Base-by-base conservation (phyloP, 2,329 filamentous ascomycete species). In the Clonostachys rosea region DNA sequence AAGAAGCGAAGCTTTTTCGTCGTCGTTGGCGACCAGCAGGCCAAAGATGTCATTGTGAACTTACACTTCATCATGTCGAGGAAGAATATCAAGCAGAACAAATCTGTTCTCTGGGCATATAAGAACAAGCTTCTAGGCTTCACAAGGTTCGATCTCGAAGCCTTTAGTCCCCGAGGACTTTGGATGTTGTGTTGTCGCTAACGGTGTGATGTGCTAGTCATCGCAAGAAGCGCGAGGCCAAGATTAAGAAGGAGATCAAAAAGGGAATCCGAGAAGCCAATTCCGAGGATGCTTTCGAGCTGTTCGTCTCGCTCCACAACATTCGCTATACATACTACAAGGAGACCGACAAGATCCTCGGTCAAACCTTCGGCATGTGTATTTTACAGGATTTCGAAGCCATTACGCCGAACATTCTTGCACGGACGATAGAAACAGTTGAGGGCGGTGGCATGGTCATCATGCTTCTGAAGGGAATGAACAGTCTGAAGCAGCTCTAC, bases 261-360 rank as follows among this genome's bases (percentile, higher is more conserved):
- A 83, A 91, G 59, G 94, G 94, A 41, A 90, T 91, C 55, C 83
- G 95, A 61, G 94, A 99, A 68, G 83, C 88, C 52, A 96, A 99
- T 67, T 81, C 84, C 47, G 90, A 95, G 64, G 94, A 99, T 64
- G 88, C 94, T 0, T 99, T 99, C 73, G 94, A 99, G 71, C 81
- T 97, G 47, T 99, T 97, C 70, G 87, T 97, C 58, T 94, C 91
- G 49, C 84, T 96, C 48, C 89, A 97, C 73, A 91, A 96, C 68
- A 96, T 99, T 65, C 88, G 94, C 67, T 99, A 99, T 79, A 90
- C 94, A 49, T 99, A 96, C 78, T 99, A 99, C 76, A 99, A 99
- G 71, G 94, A 99, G 73, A 97, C 94, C 30, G 94, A 99, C 61
- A 97, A 96, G 76, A 96, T 99, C 62, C 71, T 97, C 48, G 94